These are phyloP conservation scores for Thozetella sp. DNA, from an alignment of 495 filamentous ascomycete species.

Conservation along the genomic window DNA sequence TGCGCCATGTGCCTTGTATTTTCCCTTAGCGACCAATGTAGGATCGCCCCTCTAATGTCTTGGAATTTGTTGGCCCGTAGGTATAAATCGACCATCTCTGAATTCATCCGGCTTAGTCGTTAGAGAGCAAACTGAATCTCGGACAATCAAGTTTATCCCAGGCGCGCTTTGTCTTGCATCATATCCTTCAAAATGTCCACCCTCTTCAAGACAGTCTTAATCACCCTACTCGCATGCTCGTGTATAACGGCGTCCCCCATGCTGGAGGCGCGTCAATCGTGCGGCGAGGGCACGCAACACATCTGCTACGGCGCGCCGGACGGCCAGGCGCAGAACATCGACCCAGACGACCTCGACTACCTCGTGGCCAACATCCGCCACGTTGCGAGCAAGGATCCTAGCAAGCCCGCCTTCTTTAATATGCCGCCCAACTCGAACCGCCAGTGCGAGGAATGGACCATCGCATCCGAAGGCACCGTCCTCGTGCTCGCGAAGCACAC, in stretches of 20 bases:
- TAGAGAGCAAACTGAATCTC: not conserved
- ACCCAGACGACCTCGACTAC: constrained; percentile 7
- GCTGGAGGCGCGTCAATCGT: constrained; percentile 1
- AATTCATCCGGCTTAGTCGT: not conserved
- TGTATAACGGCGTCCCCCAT: constrained; percentile 1
- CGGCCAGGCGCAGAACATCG: constrained; percentile 11
- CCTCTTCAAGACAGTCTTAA: not conserved
- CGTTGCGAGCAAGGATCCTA: constrained; percentile 3
- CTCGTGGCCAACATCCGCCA: constrained; percentile 4
- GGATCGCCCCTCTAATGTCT: not conserved
- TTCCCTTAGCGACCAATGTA: not conserved
- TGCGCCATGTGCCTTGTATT: not conserved
- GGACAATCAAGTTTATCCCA: not conserved
- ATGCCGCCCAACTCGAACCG: constrained; percentile 4
- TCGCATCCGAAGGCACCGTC: constrained; percentile 9
- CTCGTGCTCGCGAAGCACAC: constrained; percentile 10
- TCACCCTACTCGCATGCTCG: not conserved
- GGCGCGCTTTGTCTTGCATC: not conserved
- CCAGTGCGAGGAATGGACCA: constrained; percentile 14
- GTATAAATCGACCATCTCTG: constrained; percentile 1
- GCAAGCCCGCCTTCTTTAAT: constrained; percentile 7
- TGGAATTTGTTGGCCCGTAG: not conserved
- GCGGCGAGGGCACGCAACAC: constrained; percentile 6
- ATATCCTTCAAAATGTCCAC: not conserved
- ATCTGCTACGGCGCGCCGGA: constrained; percentile 8